Conservation (phyloP, 2,329 filamentous ascomycete genomes). For the Venturia asperata region DNA sequence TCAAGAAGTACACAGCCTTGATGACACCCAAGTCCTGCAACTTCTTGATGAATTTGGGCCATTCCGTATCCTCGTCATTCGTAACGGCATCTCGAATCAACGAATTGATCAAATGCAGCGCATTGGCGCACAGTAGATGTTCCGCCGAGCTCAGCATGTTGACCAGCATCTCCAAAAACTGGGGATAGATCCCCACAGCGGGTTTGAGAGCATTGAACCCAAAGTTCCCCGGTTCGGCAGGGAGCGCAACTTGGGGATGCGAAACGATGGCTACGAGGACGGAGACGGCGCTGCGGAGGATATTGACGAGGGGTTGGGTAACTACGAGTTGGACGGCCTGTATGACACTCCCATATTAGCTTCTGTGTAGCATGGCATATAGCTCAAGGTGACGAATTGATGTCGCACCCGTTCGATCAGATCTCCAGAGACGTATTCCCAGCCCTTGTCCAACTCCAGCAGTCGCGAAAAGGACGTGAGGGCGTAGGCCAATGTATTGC, state of each 20-base stretch:
- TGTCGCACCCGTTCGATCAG: slow-evolving; percentile 57
- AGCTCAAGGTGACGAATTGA: neutral
- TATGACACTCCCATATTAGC: slow-evolving; percentile 7
- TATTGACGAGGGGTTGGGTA: slow-evolving; percentile 92
- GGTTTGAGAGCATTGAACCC: slow-evolving; percentile 90
- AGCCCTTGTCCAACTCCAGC: slow-evolving; percentile 94
- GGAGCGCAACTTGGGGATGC: slow-evolving; percentile 56
- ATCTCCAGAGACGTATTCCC: slow-evolving; percentile 77
- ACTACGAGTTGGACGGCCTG: slow-evolving; percentile 87
- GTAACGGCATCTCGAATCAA: slow-evolving; percentile 87
- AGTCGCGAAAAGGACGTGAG: slow-evolving; percentile 81
- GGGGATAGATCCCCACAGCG: slow-evolving; percentile 80
- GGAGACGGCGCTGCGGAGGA: slow-evolving; percentile 91
- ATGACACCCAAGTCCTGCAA: slow-evolving; percentile 91
- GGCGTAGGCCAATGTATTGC: slow-evolving; percentile 93
- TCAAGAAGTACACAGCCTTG: slow-evolving; percentile 78
- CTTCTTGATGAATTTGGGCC: slow-evolving; percentile 91
- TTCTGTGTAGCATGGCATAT: neutral
- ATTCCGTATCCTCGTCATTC: slow-evolving; percentile 70
- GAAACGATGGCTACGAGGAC: slow-evolving; percentile 91
- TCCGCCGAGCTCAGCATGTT: slow-evolving; percentile 87
- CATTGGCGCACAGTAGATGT: slow-evolving; percentile 91
- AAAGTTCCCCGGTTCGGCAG: slow-evolving; percentile 56
- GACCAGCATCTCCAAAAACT: slow-evolving; percentile 92
- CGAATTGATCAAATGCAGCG: slow-evolving; percentile 90